phyloP scores from a whole-genome alignment of 2,329 filamentous ascomycete genomes.

The Teratosphaeria nubilosa region DNA sequence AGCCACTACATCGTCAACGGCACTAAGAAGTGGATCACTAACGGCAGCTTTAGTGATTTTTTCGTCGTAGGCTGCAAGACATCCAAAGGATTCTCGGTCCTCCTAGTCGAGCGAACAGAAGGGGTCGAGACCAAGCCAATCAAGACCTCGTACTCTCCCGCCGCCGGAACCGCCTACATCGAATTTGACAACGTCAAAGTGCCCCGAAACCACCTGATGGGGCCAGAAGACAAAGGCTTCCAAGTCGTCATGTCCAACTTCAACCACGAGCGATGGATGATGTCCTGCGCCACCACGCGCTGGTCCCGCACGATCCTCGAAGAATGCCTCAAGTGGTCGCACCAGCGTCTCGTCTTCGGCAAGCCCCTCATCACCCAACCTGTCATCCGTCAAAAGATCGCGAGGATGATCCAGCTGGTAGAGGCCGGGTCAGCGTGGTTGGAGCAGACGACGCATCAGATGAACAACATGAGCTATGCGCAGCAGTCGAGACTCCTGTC shows the following conservation, averaged over 20 bases:
- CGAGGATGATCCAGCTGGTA: conserved; percentile 74
- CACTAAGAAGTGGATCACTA: conserved; percentile 59
- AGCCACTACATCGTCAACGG: conserved; percentile 62
- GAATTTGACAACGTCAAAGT: conserved; percentile 84
- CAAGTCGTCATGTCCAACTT: conserved; percentile 78
- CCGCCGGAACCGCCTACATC: conserved; percentile 69
- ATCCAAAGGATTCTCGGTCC: conserved; percentile 65
- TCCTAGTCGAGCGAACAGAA: conserved; percentile 64
- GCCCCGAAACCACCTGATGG: conserved; percentile 65
- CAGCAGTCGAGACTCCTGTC: conserved; percentile 66
- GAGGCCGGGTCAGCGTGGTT: conserved; percentile 82
- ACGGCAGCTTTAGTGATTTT: conserved; percentile 43
- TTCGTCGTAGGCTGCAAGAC: conserved; percentile 75
- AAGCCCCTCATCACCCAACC: conserved; percentile 76
- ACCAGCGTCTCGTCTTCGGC: conserved; percentile 75
- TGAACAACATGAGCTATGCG: conserved; percentile 73
- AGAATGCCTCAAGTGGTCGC: conserved; percentile 79
- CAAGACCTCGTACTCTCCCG: conserved; percentile 71
- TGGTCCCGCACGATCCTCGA: conserved; percentile 61
- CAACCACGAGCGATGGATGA: conserved; percentile 51
- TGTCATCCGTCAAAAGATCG: conserved; percentile 73
- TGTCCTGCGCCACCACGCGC: conserved; percentile 48
- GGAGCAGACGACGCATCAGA: conserved; percentile 76
- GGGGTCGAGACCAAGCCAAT: conserved; percentile 67
- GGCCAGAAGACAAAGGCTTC: conserved; percentile 77